These are phyloP conservation scores for Zea luxurians DNA, from an alignment of 176 grass and related monocot genomes.

Conservation along the genomic window DNA sequence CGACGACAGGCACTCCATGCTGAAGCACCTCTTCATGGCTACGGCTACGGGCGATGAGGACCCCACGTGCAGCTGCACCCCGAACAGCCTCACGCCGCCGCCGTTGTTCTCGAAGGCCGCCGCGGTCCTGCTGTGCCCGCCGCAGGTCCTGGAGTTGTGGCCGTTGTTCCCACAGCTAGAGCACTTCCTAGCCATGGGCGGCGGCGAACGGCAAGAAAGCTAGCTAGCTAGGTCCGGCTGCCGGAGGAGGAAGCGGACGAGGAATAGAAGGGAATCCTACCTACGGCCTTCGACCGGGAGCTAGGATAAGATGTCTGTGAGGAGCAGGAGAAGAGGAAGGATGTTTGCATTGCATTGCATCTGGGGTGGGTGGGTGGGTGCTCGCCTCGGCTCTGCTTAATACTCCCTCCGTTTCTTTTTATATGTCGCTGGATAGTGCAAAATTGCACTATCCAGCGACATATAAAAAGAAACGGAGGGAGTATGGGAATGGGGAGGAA, in stretches of 20 bases:
- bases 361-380: not conserved
- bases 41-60: not conserved
- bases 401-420: too few relatives aligned
- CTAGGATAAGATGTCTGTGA: slow-evolving; percentile 21
- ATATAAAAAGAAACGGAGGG: too few relatives aligned
- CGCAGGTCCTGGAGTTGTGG: slow-evolving; percentile 95
- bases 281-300: not conserved
- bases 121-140: not conserved
- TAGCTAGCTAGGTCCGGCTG: not conserved
- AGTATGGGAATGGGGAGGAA: not conserved
- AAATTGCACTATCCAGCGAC: too few relatives aligned
- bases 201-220: not conserved
- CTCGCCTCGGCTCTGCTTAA: slow-evolving; percentile 26
- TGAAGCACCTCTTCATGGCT: slow-evolving; percentile 73
- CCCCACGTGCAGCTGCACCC: slow-evolving; percentile 70
- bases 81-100: slow-evolving; percentile 57
- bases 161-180: slow-evolving; percentile 88
- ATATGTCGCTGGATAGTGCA: too few relatives aligned
- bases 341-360: not conserved
- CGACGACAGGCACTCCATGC: slow-evolving; percentile 73
- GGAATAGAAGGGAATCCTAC: too few relatives aligned
- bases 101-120: not conserved
- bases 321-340: not conserved
- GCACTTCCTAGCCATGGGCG: slow-evolving; percentile 82
- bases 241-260: not conserved